Conservation (phyloP, 139 green algal species). For the Chlorella sp. region DNA sequence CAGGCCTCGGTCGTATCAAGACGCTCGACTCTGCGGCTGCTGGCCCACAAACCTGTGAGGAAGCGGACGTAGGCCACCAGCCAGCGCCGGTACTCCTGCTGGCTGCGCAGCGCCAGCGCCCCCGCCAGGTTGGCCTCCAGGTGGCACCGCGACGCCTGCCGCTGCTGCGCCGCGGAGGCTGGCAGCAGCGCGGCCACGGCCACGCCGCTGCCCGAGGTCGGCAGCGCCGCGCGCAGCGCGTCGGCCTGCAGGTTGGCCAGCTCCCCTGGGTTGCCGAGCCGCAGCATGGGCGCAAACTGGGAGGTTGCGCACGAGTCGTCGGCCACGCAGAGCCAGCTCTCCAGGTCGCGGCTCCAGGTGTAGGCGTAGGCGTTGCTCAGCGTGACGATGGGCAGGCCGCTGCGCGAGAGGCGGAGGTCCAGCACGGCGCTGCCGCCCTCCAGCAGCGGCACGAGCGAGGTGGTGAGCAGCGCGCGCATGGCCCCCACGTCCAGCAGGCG, state of each 20-base stretch:
- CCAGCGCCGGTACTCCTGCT: constrained; percentile 61
- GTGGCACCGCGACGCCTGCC: constrained; percentile 32
- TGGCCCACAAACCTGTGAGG: constrained; percentile 41
- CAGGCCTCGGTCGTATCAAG: too few relatives aligned
- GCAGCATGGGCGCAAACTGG: constrained; percentile 29
- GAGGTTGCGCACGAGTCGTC: constrained; percentile 59
- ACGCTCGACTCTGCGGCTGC: too few relatives aligned
- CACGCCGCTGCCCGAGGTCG: too few relatives aligned
- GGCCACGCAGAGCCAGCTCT: constrained; percentile 65
- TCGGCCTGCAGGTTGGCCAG: constrained; percentile 45
- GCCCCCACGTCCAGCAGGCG: constrained; percentile 39
- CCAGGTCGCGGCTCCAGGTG: constrained; percentile 51
- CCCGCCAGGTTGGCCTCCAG: constrained; percentile 65
- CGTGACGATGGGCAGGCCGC: constrained; percentile 56
- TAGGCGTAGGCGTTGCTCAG: constrained; percentile 61
- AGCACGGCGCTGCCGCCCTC: constrained; percentile 39
- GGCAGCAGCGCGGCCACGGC: neutral
- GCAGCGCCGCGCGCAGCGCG: constrained; percentile 7
- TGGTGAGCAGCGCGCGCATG: constrained; percentile 14
- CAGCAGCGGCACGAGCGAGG: constrained; percentile 44
- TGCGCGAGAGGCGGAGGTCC: constrained; percentile 36
- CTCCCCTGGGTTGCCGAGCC: constrained; percentile 42
- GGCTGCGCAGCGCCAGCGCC: constrained; percentile 48
- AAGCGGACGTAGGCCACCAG: constrained; percentile 63
- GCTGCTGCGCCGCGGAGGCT: neutral